Conservation (phyloP, 2,329 filamentous ascomycete genomes). For the Neofusicoccum cordaticola region DNA sequence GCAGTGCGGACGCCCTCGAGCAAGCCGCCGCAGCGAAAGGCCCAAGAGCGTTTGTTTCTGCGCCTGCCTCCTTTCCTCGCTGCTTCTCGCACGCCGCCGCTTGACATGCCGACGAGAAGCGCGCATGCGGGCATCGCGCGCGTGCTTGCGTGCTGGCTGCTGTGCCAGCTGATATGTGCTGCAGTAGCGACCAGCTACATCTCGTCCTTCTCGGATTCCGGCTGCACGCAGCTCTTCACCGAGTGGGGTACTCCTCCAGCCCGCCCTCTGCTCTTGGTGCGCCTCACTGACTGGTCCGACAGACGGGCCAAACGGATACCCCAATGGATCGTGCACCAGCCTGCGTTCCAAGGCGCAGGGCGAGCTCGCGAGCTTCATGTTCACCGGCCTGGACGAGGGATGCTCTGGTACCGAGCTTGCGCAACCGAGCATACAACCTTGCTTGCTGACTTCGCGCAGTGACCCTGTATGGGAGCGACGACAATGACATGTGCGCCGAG, state of each 20-base stretch:
- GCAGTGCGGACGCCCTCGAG: background rate
- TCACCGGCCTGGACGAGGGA: conserved; percentile 26
- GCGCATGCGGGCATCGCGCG: background rate
- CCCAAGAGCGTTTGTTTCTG: background rate
- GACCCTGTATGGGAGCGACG: conserved; percentile 27
- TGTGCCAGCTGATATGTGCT: background rate
- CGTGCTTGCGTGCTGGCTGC: background rate
- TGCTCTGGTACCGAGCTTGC: conserved; percentile 23
- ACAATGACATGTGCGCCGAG: conserved; percentile 8
- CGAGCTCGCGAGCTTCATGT: conserved; percentile 23
- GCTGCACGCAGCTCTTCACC: background rate
- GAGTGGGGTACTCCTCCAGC: background rate
- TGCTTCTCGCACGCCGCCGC: background rate
- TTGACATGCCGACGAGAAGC: background rate
- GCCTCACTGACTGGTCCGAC: background rate
- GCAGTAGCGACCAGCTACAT: background rate
- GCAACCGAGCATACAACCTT: background rate
- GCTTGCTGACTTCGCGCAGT: conserved; percentile 20
- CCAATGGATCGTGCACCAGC: conserved; percentile 6
- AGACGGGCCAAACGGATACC: conserved; percentile 5
- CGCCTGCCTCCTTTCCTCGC: background rate
- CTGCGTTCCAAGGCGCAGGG: background rate
- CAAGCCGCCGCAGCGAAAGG: too few species aligned
- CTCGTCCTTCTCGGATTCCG: background rate
- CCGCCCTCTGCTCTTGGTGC: background rate